Base-by-base conservation (phyloP, 306 rosid genomes). In the Ochetophila trinervis region DNA sequence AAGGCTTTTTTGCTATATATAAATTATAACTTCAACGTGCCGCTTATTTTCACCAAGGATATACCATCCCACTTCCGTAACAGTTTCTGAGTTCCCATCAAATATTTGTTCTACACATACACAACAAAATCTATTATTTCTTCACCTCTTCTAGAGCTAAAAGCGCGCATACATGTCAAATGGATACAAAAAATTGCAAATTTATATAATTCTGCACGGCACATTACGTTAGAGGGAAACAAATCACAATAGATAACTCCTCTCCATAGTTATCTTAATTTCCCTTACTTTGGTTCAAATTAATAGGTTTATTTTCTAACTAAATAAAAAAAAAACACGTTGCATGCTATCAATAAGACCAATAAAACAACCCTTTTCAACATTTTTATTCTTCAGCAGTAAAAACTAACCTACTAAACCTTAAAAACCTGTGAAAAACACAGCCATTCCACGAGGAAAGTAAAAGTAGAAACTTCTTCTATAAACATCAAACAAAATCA, bases 1-100 rank as follows among this genome's bases (percentile, higher is more conserved):
- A n/a, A n/a, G n/a, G n/a, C n/a, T n/a, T n/a, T n/a, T n/a, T n/a
- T n/a, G n/a, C n/a, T n/a, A n/a, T n/a, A n/a, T n/a, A n/a, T n/a
- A n/a, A n/a, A n/a, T n/a, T n/a, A n/a, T n/a, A n/a, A n/a, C n/a
- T n/a, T n/a, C 99, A 23, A 88, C 36, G 51, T 86, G 88, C 49
- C 90, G 90, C 44, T 90, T 95, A 83, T 86, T 74, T 15, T 88
- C 91, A 19, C 91, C 90, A 2, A 88, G 90, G 69, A 94, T 82
- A 56, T 70, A 90, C 99, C 99, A 94, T 65, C 97, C 96, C 8
- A 64, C 76, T 73, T 86, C 94, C 48, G 72, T 53, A 57, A 40
- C 32, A 19, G 57, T 54, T 58, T 65, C 69, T 55, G 50, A 23
- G 70, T 63, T 45, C 65, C 66, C 73, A 22, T 66, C 80, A 69